These are phyloP conservation scores for Globisporangium barbulae DNA, from an alignment of 352 stramenopile genomes.

Conservation along the genomic window DNA sequence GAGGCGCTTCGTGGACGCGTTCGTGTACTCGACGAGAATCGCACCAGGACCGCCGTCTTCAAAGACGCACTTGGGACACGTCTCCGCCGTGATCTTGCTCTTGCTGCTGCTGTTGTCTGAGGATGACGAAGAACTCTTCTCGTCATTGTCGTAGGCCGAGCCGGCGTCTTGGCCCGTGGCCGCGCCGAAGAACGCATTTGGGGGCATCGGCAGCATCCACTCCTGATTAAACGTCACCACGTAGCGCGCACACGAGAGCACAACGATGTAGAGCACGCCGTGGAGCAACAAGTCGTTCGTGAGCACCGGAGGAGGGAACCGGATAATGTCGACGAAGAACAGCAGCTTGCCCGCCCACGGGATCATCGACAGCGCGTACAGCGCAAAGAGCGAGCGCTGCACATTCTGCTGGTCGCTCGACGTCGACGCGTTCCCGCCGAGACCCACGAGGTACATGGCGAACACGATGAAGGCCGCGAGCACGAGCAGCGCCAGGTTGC, in stretches of 20 bases:
- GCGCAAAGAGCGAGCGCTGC: constrained; percentile 50
- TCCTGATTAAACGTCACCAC: constrained; percentile 43
- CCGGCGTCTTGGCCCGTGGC: constrained; percentile 45
- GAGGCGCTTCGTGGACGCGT: constrained; percentile 44
- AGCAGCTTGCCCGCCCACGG: constrained; percentile 65
- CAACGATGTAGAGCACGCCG: constrained; percentile 29
- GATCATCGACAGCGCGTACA: constrained; percentile 51
- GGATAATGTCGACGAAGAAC: constrained; percentile 49
- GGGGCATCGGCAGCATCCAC: constrained; percentile 64
- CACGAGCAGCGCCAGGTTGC: constrained; percentile 46
- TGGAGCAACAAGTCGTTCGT: constrained; percentile 46
- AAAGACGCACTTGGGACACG: constrained; percentile 77
- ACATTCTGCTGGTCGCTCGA: constrained; percentile 52
- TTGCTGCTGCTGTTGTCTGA: constrained; percentile 7
- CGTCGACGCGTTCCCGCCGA: constrained; percentile 36
- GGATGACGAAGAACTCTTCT: constrained; percentile 11
- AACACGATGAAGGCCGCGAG: constrained; percentile 44
- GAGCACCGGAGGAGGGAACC: constrained; percentile 33
- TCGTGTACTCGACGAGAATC: constrained; percentile 65
- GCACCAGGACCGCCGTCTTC: constrained; percentile 74
- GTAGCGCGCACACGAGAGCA: constrained; percentile 45
- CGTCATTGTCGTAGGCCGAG: constrained; percentile 33
- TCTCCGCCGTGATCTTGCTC: constrained; percentile 65
- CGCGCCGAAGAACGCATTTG: constrained; percentile 69
- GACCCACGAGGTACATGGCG: constrained; percentile 40